phyloP scores from a whole-genome alignment of 257 asterid species.

The Petunia secreta region DNA sequence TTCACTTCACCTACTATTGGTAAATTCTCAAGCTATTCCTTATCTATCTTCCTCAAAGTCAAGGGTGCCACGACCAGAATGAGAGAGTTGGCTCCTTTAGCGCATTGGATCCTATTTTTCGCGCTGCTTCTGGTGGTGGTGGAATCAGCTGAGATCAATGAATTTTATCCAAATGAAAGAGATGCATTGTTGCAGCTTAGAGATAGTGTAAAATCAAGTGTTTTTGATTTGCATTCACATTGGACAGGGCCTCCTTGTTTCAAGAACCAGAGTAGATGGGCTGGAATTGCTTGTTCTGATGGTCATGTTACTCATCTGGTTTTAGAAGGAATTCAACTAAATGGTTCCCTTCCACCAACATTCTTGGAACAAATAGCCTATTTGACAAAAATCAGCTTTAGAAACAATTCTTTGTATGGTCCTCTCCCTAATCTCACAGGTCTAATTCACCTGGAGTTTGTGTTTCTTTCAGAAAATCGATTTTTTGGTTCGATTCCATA shows the following conservation, averaged over 20 bases:
- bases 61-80: slow-evolving; percentile 22
- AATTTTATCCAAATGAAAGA: slow-evolving; percentile 55
- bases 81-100: neutral
- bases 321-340: slow-evolving; percentile 53
- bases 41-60: slow-evolving; percentile 6
- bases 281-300: slow-evolving; percentile 57
- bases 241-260: slow-evolving; percentile 87
- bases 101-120: neutral
- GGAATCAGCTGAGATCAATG: slow-evolving; percentile 19
- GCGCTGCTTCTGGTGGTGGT: neutral
- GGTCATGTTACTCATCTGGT: slow-evolving; percentile 54
- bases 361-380: slow-evolving; percentile 52
- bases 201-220: slow-evolving; percentile 47
- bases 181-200: slow-evolving; percentile 59
- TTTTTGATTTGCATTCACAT: slow-evolving; percentile 49
- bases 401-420: slow-evolving; percentile 58
- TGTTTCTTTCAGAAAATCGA: slow-evolving; percentile 52
- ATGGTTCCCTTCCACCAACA: slow-evolving; percentile 50
- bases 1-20: slow-evolving; percentile 22
- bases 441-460: slow-evolving; percentile 43
- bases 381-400: slow-evolving; percentile 56
- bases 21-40: slow-evolving; percentile 16
- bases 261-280: slow-evolving; percentile 59
- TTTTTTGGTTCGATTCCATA: slow-evolving; percentile 59
- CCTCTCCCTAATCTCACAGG: slow-evolving; percentile 54